Evolutionary conservation across 108 stramenopile species (phyloP).

Genomic region (Cafeteria roenbergensis): DNA sequence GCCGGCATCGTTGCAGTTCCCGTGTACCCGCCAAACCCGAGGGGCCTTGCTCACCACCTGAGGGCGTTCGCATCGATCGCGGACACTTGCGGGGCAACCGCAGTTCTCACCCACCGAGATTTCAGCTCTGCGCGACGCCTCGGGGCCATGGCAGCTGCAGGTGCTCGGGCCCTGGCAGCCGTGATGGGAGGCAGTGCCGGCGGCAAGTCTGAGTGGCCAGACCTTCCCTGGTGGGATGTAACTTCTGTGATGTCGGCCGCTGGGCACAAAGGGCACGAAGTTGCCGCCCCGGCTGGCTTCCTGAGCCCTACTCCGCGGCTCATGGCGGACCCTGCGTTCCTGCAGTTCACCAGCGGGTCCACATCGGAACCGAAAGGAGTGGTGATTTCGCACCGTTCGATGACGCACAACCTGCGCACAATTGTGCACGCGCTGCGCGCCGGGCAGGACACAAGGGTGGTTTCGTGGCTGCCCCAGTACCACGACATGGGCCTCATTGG

Average conservation of each 20-base stretch:
- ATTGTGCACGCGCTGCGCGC: slow-evolving; percentile 59
- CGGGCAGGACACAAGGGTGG: slow-evolving; percentile 60
- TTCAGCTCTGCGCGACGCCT: slow-evolving; percentile 67
- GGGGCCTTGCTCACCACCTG: slow-evolving; percentile 40
- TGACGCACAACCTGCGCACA: slow-evolving; percentile 73
- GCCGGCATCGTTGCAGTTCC: slow-evolving; percentile 74
- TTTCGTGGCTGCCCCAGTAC: slow-evolving; percentile 98
- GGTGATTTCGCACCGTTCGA: slow-evolving; percentile 60
- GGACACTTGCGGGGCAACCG: slow-evolving; percentile 55
- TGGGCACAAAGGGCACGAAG: not conserved
- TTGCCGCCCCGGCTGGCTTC: not conserved
- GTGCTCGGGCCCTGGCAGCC: not conserved
- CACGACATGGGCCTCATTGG: slow-evolving; percentile 99
- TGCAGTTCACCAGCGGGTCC: slow-evolving; percentile 92
- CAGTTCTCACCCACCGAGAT: slow-evolving; percentile 65
- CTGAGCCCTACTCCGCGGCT: not conserved
- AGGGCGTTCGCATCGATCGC: slow-evolving; percentile 53
- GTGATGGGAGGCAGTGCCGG: slow-evolving; percentile 2
- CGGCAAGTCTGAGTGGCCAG: slow-evolving; percentile 1
- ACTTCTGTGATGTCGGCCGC: slow-evolving; percentile 1
- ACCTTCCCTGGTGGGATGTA: slow-evolving; percentile 28
- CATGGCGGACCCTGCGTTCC: slow-evolving; percentile 68
- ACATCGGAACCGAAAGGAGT: slow-evolving; percentile 91
- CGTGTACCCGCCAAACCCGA: slow-evolving; percentile 82
- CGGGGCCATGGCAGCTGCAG: slow-evolving; percentile 23